phyloP scores from a whole-genome alignment of 306 rosid species.

The Myrica gale region DNA sequence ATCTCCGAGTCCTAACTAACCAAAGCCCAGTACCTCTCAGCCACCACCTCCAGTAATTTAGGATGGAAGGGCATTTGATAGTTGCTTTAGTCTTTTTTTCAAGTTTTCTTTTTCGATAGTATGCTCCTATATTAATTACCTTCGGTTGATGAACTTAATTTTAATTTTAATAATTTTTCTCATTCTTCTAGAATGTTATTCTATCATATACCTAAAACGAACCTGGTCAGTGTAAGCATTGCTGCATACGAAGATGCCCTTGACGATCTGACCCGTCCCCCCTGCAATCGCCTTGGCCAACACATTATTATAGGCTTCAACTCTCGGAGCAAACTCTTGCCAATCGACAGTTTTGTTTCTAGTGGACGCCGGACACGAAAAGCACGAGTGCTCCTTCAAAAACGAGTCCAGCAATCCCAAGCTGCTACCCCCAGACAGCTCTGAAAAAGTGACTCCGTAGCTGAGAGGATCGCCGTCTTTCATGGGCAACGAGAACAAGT shows the following conservation, averaged over 20 bases:
- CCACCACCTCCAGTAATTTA: too few species aligned
- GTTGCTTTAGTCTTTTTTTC: too few species aligned
- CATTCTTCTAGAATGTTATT: not conserved
- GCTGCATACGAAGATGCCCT: constrained; percentile 87
- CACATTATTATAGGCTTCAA: constrained; percentile 70
- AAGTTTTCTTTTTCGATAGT: too few species aligned
- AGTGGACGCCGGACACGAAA: constrained; percentile 44
- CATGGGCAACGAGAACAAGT: constrained; percentile 73
- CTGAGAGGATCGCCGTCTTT: constrained; percentile 85
- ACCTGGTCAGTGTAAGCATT: constrained; percentile 94
- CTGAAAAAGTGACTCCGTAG: constrained; percentile 73
- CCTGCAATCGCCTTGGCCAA: constrained; percentile 80
- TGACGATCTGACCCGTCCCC: constrained; percentile 92
- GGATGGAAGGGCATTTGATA: too few species aligned
- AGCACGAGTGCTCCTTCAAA: constrained; percentile 70
- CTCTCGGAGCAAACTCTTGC: constrained; percentile 91
- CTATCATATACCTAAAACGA: not conserved
- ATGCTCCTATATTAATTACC: too few species aligned
- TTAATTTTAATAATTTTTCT: not conserved
- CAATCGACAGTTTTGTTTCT: constrained; percentile 61
- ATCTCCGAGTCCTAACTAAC: too few species aligned
- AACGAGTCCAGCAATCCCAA: constrained; percentile 61
- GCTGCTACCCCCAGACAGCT: constrained; percentile 32
- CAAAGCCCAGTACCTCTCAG: too few species aligned
- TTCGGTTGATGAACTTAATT: too few species aligned